Evolutionary conservation across 768 basidiomycete genomes (phyloP).

Genomic region (Phanerochaete sordida): DNA sequence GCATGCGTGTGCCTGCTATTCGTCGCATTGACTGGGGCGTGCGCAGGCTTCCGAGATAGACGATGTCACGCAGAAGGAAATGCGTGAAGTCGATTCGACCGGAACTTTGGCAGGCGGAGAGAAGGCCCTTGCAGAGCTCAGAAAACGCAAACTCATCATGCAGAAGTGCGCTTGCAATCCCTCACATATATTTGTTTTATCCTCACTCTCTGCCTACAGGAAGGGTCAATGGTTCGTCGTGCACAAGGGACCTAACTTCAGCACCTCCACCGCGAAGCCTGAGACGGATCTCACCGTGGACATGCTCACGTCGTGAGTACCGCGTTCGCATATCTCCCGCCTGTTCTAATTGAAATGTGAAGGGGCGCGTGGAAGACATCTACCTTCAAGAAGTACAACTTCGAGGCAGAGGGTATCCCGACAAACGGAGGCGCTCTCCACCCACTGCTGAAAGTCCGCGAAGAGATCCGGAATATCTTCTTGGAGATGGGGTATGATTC

Average conservation of each 20-base stretch:
- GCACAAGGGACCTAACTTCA: slow-evolving; percentile 80
- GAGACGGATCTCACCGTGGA: slow-evolving; percentile 97
- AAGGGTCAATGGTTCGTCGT: slow-evolving; percentile 96
- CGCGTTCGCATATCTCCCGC: not conserved
- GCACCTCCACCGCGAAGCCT: slow-evolving; percentile 85
- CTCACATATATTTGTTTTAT: not conserved
- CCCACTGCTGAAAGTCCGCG: slow-evolving; percentile 94
- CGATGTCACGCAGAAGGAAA: slow-evolving; percentile 73
- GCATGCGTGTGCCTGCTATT: too few relatives aligned
- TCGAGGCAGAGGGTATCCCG: slow-evolving; percentile 91
- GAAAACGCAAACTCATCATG: slow-evolving; percentile 85
- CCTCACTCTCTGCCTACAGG: slow-evolving; percentile 37
- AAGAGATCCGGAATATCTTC: slow-evolving; percentile 97
- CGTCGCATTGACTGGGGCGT: too few relatives aligned
- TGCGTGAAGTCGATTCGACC: slow-evolving; percentile 68
- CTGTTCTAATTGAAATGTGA: not conserved
- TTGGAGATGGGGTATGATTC: slow-evolving; percentile 99
- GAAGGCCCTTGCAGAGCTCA: slow-evolving; percentile 78
- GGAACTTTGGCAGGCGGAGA: slow-evolving; percentile 76
- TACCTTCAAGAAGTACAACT: slow-evolving; percentile 97
- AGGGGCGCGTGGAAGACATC: slow-evolving; percentile 95
- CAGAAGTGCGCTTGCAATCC: slow-evolving; percentile 60
- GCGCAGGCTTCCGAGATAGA: slow-evolving; percentile 57
- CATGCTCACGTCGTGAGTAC: slow-evolving; percentile 86
- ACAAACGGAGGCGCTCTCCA: slow-evolving; percentile 91